phyloP scores from a whole-genome alignment of 768 basidiomycete genomes.

The Amanita thiersii region DNA sequence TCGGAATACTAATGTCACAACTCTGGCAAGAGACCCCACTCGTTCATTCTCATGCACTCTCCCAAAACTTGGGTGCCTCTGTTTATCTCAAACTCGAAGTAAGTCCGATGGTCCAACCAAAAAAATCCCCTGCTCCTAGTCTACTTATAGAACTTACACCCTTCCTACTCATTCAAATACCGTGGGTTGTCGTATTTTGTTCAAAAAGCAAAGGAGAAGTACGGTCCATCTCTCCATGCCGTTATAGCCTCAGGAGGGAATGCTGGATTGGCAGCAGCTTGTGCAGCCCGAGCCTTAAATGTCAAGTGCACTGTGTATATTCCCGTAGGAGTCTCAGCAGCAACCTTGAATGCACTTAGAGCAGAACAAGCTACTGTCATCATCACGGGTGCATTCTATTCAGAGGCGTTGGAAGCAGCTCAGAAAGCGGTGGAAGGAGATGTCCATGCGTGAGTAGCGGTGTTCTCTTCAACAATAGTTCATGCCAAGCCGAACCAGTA shows the following conservation, averaged over 20 bases:
- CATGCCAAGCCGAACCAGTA: conserved; percentile 23
- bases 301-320: conserved; percentile 64
- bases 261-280: conserved; percentile 67
- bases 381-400: conserved; percentile 50
- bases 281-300: conserved; percentile 44
- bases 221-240: conserved; percentile 50
- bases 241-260: conserved; percentile 76
- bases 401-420: conserved; percentile 49
- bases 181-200: conserved; percentile 62
- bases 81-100: conserved; percentile 75
- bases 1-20: background rate
- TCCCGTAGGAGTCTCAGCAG: conserved; percentile 41
- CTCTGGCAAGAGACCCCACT: conserved; percentile 62
- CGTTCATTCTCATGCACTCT: conserved; percentile 51
- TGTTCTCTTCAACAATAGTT: background rate
- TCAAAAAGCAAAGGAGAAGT: conserved; percentile 36
- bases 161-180: conserved; percentile 70
- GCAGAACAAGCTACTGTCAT: conserved; percentile 50
- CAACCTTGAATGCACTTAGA: conserved; percentile 41
- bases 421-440: conserved; percentile 33
- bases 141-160: conserved; percentile 53
- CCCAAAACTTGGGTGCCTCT: conserved; percentile 37
- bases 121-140: background rate
- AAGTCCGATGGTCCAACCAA: conserved; percentile 8
- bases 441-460: conserved; percentile 40